Conservation (phyloP, 768 basidiomycete genomes). For the Leccinellum luteum region DNA sequence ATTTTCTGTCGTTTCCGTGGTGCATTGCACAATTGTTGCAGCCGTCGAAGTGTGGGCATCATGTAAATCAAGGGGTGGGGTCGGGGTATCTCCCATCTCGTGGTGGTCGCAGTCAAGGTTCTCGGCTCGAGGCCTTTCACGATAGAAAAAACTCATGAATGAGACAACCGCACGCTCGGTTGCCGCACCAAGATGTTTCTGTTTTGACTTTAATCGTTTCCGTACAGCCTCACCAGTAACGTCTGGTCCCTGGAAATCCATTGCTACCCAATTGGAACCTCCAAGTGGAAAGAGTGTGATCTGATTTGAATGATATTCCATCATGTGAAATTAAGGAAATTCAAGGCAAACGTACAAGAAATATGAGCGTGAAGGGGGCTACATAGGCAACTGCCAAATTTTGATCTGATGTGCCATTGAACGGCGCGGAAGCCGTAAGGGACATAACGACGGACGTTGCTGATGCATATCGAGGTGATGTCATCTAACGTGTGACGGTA, state of each 20-base stretch:
- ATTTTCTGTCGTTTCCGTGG: neutral
- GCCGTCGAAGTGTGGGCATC: neutral
- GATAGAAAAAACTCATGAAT: neutral
- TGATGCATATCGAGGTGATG: constrained; percentile 21
- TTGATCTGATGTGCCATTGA: constrained; percentile 55
- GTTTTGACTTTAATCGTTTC: constrained; percentile 40
- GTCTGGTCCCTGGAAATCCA: constrained; percentile 67
- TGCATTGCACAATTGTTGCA: constrained; percentile 7
- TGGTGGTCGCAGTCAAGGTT: neutral
- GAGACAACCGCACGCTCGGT: constrained; percentile 11
- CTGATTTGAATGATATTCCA: constrained; percentile 27
- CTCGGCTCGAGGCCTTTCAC: neutral
- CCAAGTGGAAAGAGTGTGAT: constrained; percentile 66
- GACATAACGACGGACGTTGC: constrained; percentile 67
- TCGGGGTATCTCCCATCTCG: constrained; percentile 9
- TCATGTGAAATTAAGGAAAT: neutral
- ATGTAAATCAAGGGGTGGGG: neutral
- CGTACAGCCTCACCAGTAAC: constrained; percentile 55
- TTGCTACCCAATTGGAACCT: constrained; percentile 49
- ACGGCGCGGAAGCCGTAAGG: constrained; percentile 59
- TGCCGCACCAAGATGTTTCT: constrained; percentile 21
- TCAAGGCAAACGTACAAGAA: constrained; percentile 42
- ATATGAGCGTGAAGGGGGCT: constrained; percentile 58
- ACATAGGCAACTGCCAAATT: constrained; percentile 67
- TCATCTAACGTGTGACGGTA: neutral